Evolutionary conservation across 176 grass and related monocot genomes (phyloP).

Genomic region (Lolium rigidum): DNA sequence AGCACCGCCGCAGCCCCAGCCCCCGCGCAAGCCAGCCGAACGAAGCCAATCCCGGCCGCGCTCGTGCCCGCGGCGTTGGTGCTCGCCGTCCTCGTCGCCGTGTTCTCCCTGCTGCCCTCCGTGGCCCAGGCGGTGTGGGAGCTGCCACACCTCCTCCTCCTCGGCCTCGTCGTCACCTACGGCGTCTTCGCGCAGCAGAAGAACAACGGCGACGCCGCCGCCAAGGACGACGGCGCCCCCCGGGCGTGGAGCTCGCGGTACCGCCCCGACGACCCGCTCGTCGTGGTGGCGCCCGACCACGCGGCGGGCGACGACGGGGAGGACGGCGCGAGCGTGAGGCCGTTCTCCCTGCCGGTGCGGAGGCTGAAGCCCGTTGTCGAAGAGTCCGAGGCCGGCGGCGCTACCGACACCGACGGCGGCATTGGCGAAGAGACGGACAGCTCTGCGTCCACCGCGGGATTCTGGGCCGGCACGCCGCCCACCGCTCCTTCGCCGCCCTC

Average conservation of each 20-base stretch:
- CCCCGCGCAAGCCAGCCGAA: neutral
- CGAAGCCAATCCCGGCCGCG: neutral
- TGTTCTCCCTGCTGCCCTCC: slow-evolving; percentile 59
- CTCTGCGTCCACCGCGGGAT: slow-evolving; percentile 37
- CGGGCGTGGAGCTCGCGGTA: slow-evolving; percentile 70
- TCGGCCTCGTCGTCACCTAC: slow-evolving; percentile 71
- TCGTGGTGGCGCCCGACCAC: slow-evolving; percentile 52
- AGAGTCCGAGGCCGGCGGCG: slow-evolving; percentile 27
- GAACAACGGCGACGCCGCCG: neutral
- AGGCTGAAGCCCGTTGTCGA: slow-evolving; percentile 47
- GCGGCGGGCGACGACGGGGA: slow-evolving; percentile 25
- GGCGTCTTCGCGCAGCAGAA: slow-evolving; percentile 63
- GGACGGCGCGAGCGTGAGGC: slow-evolving; percentile 38
- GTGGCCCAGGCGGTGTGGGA: slow-evolving; percentile 71
- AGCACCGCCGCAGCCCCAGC: neutral
- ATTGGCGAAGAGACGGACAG: slow-evolving; percentile 47
- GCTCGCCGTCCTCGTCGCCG: slow-evolving; percentile 50
- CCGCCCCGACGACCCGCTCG: slow-evolving; percentile 55
- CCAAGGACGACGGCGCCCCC: neutral
- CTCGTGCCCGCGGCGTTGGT: slow-evolving; percentile 51
- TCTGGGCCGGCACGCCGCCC: slow-evolving; percentile 33
- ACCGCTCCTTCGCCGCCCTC: slow-evolving; percentile 42
- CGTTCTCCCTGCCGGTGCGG: slow-evolving; percentile 67
- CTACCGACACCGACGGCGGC: neutral
- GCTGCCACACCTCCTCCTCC: slow-evolving; percentile 68